Conservation (phyloP, 2,329 filamentous ascomycete genomes). For the Aspergillus sp. region DNA sequence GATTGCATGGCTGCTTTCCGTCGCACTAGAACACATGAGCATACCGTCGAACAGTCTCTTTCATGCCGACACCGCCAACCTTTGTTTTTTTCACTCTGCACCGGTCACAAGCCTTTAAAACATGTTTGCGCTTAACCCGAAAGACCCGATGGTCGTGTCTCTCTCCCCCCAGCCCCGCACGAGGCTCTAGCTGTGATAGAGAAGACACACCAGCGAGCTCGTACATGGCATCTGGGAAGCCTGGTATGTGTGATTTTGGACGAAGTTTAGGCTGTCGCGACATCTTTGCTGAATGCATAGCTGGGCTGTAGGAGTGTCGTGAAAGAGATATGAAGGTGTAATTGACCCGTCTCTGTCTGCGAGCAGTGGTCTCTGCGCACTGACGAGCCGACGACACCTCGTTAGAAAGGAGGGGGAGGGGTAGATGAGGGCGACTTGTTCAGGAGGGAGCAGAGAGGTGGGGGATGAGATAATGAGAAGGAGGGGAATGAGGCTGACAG, state of each 20-base stretch:
- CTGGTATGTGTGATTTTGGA: constrained; percentile 37
- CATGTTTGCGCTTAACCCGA: constrained; percentile 45
- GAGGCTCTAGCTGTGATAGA: constrained; percentile 30
- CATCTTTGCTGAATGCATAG: constrained; percentile 33
- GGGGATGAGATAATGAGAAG: constrained; percentile 16
- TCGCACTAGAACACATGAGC: constrained; percentile 36
- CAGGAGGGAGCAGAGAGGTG: constrained; percentile 13
- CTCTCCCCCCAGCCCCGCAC: constrained; percentile 28
- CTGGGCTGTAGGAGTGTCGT: not conserved
- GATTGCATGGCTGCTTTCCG: constrained; percentile 46
- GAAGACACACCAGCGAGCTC: constrained; percentile 31
- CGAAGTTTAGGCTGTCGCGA: constrained; percentile 38
- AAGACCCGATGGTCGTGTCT: constrained; percentile 41
- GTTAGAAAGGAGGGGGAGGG: constrained; percentile 13
- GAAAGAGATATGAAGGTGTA: not conserved
- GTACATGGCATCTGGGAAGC: constrained; percentile 35
- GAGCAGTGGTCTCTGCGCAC: not conserved
- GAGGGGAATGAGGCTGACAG: constrained; percentile 17
- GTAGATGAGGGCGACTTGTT: constrained; percentile 11
- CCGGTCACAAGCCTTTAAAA: constrained; percentile 46
- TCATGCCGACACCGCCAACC: constrained; percentile 25
- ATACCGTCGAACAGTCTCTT: constrained; percentile 4
- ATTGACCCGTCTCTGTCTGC: not conserved
- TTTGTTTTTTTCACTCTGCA: constrained; percentile 48
- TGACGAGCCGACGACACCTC: not conserved